Conservation (phyloP, 495 filamentous ascomycete genomes). For the Penicillium macrosclerotiorum region DNA sequence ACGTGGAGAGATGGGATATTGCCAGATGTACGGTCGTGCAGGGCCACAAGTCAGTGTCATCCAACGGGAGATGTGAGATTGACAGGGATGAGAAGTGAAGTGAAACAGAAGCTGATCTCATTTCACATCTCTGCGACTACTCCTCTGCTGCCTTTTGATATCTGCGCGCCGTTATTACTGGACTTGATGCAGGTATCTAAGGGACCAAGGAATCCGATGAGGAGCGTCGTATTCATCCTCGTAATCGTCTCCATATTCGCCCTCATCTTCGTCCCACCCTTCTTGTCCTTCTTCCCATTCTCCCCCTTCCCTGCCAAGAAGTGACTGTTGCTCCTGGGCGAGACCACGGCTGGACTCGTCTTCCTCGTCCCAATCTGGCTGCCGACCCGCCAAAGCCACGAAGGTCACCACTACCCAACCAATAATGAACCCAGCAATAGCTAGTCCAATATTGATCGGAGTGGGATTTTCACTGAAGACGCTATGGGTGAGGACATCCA, state of each 20-base stretch:
- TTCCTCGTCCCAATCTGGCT: neutral
- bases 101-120: too few species aligned
- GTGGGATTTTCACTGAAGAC: neutral
- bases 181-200: too few species aligned
- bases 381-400: neutral
- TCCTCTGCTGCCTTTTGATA: too few species aligned
- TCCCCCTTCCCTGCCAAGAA: neutral
- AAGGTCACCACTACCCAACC: neutral
- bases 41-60: too few species aligned
- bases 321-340: neutral
- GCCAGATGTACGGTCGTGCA: too few species aligned
- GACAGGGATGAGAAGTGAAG: too few species aligned
- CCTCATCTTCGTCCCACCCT: too few species aligned
- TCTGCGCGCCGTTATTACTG: too few species aligned
- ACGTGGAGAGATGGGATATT: constrained; percentile 3
- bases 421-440: neutral
- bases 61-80: neutral
- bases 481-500: neutral
- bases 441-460: neutral
- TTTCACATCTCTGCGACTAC: too few species aligned
- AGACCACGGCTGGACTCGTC: neutral
- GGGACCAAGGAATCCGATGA: too few species aligned
- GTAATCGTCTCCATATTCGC: too few species aligned
- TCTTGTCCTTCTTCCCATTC: neutral
- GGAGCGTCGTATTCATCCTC: too few species aligned